Evolutionary conservation across 768 basidiomycete species (phyloP).

Genomic region (Panaeolus papilionaceus): DNA sequence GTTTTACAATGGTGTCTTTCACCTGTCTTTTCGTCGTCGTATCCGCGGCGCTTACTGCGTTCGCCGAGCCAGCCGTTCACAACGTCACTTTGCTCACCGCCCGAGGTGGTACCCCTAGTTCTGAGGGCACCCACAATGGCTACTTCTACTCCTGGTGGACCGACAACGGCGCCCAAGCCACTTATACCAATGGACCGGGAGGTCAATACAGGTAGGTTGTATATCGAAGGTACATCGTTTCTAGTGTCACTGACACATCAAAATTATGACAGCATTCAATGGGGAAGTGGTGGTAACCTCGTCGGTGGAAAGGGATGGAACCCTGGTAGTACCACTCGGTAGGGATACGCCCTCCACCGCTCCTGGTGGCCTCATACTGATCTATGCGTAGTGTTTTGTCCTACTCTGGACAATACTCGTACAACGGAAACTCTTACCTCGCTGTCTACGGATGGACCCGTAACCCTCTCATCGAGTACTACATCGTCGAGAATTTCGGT

Average conservation of each 20-base stretch:
- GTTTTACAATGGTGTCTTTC: constrained; percentile 21
- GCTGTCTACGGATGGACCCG: constrained; percentile 55
- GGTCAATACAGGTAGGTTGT: constrained; percentile 34
- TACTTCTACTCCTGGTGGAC: constrained; percentile 48
- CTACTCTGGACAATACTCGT: constrained; percentile 42
- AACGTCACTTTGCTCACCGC: constrained; percentile 27
- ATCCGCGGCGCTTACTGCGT: constrained; percentile 24
- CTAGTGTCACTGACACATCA: too few species aligned
- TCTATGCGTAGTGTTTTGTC: constrained; percentile 26
- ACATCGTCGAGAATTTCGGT: constrained; percentile 49
- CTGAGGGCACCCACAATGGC: constrained; percentile 38
- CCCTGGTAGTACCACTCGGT: constrained; percentile 48
- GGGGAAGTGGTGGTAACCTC: constrained; percentile 37
- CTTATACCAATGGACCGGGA: constrained; percentile 38
- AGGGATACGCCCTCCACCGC: background rate
- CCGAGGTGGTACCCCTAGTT: constrained; percentile 30
- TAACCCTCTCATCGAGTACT: constrained; percentile 53
- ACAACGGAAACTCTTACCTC: constrained; percentile 48
- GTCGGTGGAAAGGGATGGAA: constrained; percentile 47
- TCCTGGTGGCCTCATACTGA: too few species aligned
- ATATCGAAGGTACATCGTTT: too few species aligned
- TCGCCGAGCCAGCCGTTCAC: constrained; percentile 25
- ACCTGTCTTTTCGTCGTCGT: constrained; percentile 26
- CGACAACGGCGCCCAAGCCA: constrained; percentile 35
- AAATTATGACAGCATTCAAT: constrained; percentile 32